Percentiles rank a stretch among this genome's conserved stretches.
Evolutionary conservation across 495 filamentous ascomycete species (phyloP).

Genomic region (Penicillium fimorum): DNA sequence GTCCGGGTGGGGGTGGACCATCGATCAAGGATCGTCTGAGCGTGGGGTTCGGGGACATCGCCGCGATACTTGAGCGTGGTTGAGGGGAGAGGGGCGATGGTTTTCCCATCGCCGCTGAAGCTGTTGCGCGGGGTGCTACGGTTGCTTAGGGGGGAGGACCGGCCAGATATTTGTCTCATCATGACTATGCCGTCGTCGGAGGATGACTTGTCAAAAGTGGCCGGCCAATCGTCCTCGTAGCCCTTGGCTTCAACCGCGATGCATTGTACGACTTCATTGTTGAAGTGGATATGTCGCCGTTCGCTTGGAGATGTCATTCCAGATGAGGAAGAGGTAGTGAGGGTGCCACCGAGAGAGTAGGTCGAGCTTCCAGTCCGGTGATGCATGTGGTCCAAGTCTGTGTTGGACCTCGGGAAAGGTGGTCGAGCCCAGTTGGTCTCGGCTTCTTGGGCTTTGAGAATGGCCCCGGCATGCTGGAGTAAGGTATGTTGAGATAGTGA

Average conservation of each 20-base stretch:
- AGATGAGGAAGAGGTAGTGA: conserved; percentile 41
- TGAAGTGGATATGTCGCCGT: conserved; percentile 90
- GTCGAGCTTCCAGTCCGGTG: conserved; percentile 39
- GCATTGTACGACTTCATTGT: conserved; percentile 91
- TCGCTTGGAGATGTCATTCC: conserved; percentile 65
- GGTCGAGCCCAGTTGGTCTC: conserved; percentile 46
- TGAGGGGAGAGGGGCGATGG: conserved; percentile 87
- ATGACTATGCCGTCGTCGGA: conserved; percentile 78
- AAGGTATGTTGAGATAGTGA: conserved; percentile 90
- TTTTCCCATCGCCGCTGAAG: conserved; percentile 70
- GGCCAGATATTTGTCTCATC: conserved; percentile 64
- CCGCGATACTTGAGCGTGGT: conserved; percentile 88
- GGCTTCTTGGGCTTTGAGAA: conserved; percentile 84
- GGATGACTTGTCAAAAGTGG: conserved; percentile 57
- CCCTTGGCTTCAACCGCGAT: conserved; percentile 88
- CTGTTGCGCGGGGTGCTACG: conserved; percentile 52
- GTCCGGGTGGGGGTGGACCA: conserved; percentile 35
- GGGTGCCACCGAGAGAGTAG: conserved; percentile 30
- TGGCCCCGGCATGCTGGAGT: conserved; percentile 88
- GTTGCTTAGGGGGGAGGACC: conserved; percentile 47
- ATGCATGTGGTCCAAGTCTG: conserved; percentile 59
- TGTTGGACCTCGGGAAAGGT: conserved; percentile 55
- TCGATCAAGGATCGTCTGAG: conserved; percentile 31
- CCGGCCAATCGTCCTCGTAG: conserved; percentile 58
- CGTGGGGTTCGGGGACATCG: conserved; percentile 66